Evolutionary conservation across 2,329 filamentous ascomycete species (phyloP).

Genomic region (Neofusicoccum laricinum): DNA sequence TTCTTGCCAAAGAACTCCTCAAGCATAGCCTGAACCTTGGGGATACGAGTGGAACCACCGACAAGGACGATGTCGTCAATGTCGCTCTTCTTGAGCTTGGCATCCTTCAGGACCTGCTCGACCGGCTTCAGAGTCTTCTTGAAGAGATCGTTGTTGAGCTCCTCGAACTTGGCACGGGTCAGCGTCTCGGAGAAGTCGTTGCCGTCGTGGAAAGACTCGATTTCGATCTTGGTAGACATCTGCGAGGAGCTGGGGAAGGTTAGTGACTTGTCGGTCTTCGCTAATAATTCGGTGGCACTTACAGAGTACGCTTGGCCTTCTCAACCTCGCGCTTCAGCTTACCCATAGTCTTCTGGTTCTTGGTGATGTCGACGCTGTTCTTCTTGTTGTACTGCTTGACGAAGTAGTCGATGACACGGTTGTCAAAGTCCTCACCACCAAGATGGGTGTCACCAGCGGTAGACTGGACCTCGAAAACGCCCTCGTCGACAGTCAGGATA

Average conservation of each 20-base stretch:
- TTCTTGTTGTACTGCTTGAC: constrained; percentile 99
- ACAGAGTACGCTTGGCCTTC: constrained; percentile 96
- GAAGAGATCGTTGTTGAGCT: constrained; percentile 98
- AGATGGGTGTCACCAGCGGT: constrained; percentile 96
- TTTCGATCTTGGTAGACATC: constrained; percentile 81
- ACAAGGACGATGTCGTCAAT: constrained; percentile 96
- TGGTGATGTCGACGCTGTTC: constrained; percentile 85
- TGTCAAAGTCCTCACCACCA: constrained; percentile 98
- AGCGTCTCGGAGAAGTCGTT: constrained; percentile 98
- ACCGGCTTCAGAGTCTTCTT: constrained; percentile 99
- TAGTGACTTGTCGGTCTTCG: background rate
- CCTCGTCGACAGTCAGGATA: constrained; percentile 62
- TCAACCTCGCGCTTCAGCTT: constrained; percentile 99
- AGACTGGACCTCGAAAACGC: constrained; percentile 91
- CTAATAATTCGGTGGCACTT: background rate
- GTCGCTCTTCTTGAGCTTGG: constrained; percentile 93
- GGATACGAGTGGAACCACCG: constrained; percentile 98
- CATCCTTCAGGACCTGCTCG: constrained; percentile 97
- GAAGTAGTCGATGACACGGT: constrained; percentile 94
- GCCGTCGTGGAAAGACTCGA: constrained; percentile 94
- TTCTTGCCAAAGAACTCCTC: constrained; percentile 99
- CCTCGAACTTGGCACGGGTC: constrained; percentile 98
- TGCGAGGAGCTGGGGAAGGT: constrained; percentile 61
- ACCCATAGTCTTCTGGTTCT: constrained; percentile 96
- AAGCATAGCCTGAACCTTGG: constrained; percentile 91